These are phyloP conservation scores for Urochloa ruziziensis DNA, from an alignment of 176 grass and related monocot genomes.

Conservation along the genomic window DNA sequence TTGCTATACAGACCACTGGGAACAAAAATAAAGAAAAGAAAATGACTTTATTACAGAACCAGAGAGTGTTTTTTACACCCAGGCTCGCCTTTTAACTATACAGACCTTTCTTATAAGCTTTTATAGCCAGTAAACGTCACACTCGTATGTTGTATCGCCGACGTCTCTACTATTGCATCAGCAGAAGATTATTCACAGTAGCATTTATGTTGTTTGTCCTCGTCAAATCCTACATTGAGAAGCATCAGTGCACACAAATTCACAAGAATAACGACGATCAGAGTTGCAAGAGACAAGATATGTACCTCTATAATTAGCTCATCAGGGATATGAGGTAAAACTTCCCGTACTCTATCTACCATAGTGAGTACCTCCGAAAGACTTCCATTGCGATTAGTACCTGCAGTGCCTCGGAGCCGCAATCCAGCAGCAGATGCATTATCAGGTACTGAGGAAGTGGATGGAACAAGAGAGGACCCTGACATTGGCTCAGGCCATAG, in stretches of 20 bases:
- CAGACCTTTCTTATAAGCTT: conserved; percentile 45
- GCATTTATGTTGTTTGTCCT: conserved; percentile 96
- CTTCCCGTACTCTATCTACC: conserved; percentile 90
- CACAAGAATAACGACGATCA: conserved; percentile 8
- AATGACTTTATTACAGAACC: conserved; percentile 43
- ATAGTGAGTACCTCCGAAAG: conserved; percentile 60
- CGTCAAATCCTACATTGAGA: conserved; percentile 73
- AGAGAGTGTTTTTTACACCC: conserved; percentile 29
- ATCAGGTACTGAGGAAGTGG: conserved; percentile 52
- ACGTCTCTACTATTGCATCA: conserved; percentile 61
- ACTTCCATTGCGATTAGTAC: conserved; percentile 45
- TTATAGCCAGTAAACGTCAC: conserved; percentile 41
- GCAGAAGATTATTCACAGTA: conserved; percentile 99
- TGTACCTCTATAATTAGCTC: conserved; percentile 96
- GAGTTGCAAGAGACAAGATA: background rate
- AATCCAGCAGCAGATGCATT: conserved; percentile 57
- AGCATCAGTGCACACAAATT: background rate
- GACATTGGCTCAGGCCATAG: conserved; percentile 53
- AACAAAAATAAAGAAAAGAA: conserved; percentile 37
- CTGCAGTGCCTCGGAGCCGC: conserved; percentile 39
- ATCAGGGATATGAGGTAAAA: conserved; percentile 88
- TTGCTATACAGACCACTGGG: conserved; percentile 51
- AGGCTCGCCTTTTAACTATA: conserved; percentile 56
- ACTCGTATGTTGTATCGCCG: conserved; percentile 28
- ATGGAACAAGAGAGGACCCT: conserved; percentile 45